A percentile compares a stretch with the other conserved stretches of the same genome.
Conservation (phyloP, 495 filamentous ascomycete genomes). For the Xylaria castorea region DNA sequence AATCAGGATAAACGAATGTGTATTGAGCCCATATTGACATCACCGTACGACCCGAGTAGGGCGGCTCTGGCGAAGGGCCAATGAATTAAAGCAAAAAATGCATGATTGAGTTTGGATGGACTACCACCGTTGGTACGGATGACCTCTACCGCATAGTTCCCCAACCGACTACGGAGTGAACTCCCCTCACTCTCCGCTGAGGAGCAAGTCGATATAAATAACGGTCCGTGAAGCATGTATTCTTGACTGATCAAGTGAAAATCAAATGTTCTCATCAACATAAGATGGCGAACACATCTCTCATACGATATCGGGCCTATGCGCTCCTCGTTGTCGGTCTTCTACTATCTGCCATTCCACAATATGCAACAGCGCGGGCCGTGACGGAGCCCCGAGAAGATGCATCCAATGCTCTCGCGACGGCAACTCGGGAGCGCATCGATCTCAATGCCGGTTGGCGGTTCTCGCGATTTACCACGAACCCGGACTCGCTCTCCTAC, state of each 20-base stretch:
- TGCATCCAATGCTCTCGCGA: neutral
- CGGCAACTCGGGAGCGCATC: slow-evolving; percentile 22
- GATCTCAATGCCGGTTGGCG: slow-evolving; percentile 46
- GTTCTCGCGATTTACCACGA: slow-evolving; percentile 47
- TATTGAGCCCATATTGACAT: neutral
- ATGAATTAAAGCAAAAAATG: neutral
- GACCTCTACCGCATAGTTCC: neutral
- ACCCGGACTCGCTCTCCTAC: slow-evolving; percentile 47
- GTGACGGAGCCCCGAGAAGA: neutral
- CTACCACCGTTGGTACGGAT: neutral
- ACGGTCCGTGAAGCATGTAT: neutral
- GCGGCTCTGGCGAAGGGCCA: neutral
- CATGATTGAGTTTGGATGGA: neutral
- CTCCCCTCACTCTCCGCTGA: slow-evolving; percentile 7
- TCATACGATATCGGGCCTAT: neutral
- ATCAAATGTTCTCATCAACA: neutral
- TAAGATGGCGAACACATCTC: slow-evolving; percentile 19
- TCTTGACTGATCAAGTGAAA: neutral
- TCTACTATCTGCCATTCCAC: slow-evolving; percentile 15
- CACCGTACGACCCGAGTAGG: slow-evolving; percentile 8
- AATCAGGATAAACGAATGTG: slow-evolving; percentile 25
- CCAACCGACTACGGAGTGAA: neutral
- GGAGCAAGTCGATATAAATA: slow-evolving; percentile 12
- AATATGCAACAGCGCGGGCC: slow-evolving; percentile 16
- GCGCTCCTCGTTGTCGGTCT: slow-evolving; percentile 13